These are phyloP conservation scores for Phaffia rhodozyma DNA, from an alignment of 1,284 basidiomycete species.

Conservation along the genomic window DNA sequence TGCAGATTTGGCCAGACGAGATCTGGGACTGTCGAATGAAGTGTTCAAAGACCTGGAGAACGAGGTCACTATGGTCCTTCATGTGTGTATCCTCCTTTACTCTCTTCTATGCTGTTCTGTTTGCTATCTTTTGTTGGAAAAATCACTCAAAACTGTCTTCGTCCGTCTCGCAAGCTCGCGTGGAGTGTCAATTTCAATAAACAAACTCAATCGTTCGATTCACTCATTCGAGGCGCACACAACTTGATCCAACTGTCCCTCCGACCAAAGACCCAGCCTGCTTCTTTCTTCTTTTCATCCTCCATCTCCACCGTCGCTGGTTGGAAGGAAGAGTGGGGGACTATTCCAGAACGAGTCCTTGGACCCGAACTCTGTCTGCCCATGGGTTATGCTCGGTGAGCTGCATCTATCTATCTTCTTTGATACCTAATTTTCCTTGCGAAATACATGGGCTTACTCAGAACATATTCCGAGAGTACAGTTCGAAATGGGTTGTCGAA, in stretches of 20 bases:
- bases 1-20: conserved; percentile 36
- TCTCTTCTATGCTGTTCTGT: background rate
- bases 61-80: conserved; percentile 41
- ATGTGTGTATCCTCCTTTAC: conserved; percentile 32
- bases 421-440: conserved; percentile 37
- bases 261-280: conserved; percentile 29
- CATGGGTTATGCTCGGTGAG: too few species aligned
- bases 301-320: conserved; percentile 35
- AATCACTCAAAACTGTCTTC: background rate
- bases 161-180: conserved; percentile 32
- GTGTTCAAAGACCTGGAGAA: conserved; percentile 36
- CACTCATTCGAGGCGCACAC: conserved; percentile 43
- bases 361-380: too few species aligned
- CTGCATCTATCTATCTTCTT: background rate
- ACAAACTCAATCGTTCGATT: conserved; percentile 41
- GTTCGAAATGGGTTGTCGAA: conserved; percentile 52
- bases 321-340: too few species aligned
- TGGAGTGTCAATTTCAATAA: conserved; percentile 44
- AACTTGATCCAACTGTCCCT: conserved; percentile 47
- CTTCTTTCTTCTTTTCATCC: conserved; percentile 48
- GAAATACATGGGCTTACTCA: conserved; percentile 36
- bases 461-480: conserved; percentile 42
- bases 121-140: conserved; percentile 19
- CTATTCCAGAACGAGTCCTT: too few species aligned
- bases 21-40: conserved; percentile 37